Base-by-base conservation (phyloP, 768 basidiomycete species). In the Phylloporus arenicola region DNA sequence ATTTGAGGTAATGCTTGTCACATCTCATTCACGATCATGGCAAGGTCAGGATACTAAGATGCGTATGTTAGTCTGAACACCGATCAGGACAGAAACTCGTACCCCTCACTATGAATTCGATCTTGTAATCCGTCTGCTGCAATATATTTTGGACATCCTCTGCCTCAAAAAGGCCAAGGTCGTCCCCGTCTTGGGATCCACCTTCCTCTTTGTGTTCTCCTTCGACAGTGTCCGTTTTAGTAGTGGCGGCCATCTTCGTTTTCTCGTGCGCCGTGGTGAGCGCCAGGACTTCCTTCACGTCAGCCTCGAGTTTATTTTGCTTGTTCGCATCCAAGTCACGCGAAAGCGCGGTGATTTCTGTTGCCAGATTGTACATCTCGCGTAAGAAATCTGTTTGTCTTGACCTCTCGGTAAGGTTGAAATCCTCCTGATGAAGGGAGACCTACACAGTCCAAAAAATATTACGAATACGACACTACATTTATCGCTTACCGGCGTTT, bases 361-460 rank as follows among this genome's bases (percentile, higher is more conserved):
- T 38, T 2, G 30, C 38, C 5, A 57, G 43, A 44, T 58, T 58
- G 29, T 47, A 58, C 56, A 57, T 53, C 37, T 53, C 56, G 1
- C 44, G 27, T 19, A 57, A 38, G 33, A 34, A 34, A 34, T 34
- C 6, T 34, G n/a, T 16, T 6, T 34, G 33, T 34, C 13, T 14
- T 12, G 4, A 14, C n/a, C 14, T 25, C 1, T 25, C 25, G 25
- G 25, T 7, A 25, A 34, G 33, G 16, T 34, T 12, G 16, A 34
- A 34, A 14, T 34, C 33, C n/a, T 34, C 13, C 3, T 14, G 33
- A 16, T 34, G 14, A 34, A 34, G 5, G 33, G 33, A 34, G 33
- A 34, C 33, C 33, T 34, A 7, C 14, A 7, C 6, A 25, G 14
- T 34, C 6, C 7, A 19, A 57, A 16, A 14, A 34, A 14, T 1